Evolutionary conservation across 108 stramenopile genomes (phyloP).

Genomic region (Pseudonitzschia pungens): DNA sequence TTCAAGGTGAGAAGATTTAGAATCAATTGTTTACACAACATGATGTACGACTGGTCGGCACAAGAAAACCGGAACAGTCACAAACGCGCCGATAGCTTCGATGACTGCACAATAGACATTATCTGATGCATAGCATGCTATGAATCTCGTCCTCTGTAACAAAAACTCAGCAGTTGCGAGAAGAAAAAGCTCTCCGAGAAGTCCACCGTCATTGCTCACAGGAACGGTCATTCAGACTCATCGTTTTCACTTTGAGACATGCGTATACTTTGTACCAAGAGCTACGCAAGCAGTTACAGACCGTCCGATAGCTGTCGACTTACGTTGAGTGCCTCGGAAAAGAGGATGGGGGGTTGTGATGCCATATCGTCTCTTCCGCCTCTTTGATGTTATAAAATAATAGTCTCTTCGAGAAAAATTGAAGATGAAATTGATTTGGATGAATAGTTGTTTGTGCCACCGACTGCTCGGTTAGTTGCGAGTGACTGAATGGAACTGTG

Average conservation of each 20-base stretch:
- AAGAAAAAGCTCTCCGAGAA: background rate
- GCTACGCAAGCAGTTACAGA: slow-evolving; percentile 8
- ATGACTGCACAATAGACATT: background rate
- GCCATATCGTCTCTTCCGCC: slow-evolving; percentile 48
- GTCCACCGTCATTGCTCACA: background rate
- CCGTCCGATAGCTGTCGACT: slow-evolving; percentile 39
- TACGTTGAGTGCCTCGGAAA: slow-evolving; percentile 86
- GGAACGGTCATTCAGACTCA: slow-evolving; percentile 30
- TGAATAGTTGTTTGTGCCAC: background rate
- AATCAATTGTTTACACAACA: background rate
- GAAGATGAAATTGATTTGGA: background rate
- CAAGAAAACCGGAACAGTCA: background rate
- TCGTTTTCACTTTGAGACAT: slow-evolving; percentile 19
- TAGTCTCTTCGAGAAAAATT: background rate
- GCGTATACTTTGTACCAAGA: slow-evolving; percentile 22
- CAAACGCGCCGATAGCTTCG: background rate
- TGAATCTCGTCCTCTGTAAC: background rate
- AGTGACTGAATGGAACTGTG: background rate
- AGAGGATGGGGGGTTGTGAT: slow-evolving; percentile 69
- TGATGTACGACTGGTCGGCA: background rate
- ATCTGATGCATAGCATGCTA: too few relatives aligned
- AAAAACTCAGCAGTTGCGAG: background rate
- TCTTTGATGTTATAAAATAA: background rate
- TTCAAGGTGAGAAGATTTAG: background rate
- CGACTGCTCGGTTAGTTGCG: background rate